Base-by-base conservation (phyloP, 2,329 filamentous ascomycete species). In the Ilyonectria robusta region DNA sequence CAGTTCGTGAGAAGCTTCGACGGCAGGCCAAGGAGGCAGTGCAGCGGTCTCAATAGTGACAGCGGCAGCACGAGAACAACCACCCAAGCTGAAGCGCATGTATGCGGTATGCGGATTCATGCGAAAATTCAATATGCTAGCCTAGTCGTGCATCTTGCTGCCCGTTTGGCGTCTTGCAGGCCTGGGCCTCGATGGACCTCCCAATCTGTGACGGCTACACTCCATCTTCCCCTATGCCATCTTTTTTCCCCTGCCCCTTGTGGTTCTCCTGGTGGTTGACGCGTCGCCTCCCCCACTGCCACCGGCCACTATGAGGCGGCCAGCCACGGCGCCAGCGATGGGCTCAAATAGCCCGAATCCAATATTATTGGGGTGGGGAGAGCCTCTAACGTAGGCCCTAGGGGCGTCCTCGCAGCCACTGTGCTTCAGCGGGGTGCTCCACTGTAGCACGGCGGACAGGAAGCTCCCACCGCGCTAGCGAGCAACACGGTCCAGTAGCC, bases 401-500 rank as follows among this genome's bases (percentile, higher is more conserved):
- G 13, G 3, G 21, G 19, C n/a, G n/a, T n/a, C 15, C 50, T 53
- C 7, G 29, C 31, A 53, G 31, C 48, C n/a, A 42, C 40, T 42
- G 40, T 42, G 40, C 40, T 42, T n/a, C 40, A 42, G 40, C 40
- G 40, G 40, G 40, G 40, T 42, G 40, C 15, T 17, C 40, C 40
- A n/a, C 29, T 19, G 48, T 33, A 51, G 48, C 26, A 51, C 29
- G 23, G 50, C 15, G n/a, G 19, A 37, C 26, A 26, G 48, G 23
- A 48, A 55, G 56, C 42, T 17, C 29, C 23, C 37, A 54, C 57
- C 63, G 19, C 44, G 42, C 58, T 47, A 61, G 44, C 50, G 51
- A 54, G 57, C 53, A 60, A 46, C 58, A 31, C 37, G n/a, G 26
- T 50, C 66, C 60, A 63, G 51, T 55, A 62, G 69, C 69, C 47